A percentile compares a stretch with the other conserved stretches of the same genome.
Evolutionary conservation across 2,329 filamentous ascomycete genomes (phyloP).

Genomic region (Cytospora chrysosperma): DNA sequence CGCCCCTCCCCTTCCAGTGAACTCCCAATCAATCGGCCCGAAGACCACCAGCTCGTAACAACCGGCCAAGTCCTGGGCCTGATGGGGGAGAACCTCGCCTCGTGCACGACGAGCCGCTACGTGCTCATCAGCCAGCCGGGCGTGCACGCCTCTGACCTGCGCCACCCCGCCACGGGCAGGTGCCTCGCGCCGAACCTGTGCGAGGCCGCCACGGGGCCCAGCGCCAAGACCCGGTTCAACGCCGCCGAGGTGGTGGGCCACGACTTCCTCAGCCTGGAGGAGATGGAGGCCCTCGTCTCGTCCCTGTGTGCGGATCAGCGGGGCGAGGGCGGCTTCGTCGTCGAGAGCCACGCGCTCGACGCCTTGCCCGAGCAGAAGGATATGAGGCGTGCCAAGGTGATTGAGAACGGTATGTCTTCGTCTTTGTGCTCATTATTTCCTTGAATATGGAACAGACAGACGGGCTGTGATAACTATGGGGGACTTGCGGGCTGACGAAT

Average conservation of each 20-base stretch:
- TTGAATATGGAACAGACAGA: constrained; percentile 23
- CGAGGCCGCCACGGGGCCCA: constrained; percentile 35
- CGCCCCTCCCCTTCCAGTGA: constrained; percentile 30
- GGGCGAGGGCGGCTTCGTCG: constrained; percentile 32
- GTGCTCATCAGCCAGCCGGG: constrained; percentile 76
- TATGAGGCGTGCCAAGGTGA: constrained; percentile 46
- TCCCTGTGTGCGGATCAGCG: constrained; percentile 44
- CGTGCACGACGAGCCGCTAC: constrained; percentile 74
- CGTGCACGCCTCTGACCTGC: constrained; percentile 68
- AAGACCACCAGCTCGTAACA: constrained; percentile 48
- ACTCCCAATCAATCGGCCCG: not conserved
- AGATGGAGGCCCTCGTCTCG: constrained; percentile 45
- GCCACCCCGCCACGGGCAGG: constrained; percentile 41
- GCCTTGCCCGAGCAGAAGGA: constrained; percentile 38
- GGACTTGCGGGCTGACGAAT: constrained; percentile 15
- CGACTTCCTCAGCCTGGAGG: constrained; percentile 29
- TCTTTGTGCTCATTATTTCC: too few relatives aligned
- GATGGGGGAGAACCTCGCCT: constrained; percentile 53
- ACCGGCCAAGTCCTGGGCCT: constrained; percentile 43
- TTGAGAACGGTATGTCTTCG: constrained; percentile 46
- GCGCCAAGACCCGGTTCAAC: constrained; percentile 42
- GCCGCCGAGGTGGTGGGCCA: constrained; percentile 56
- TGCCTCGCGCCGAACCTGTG: constrained; percentile 56
- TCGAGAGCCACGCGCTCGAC: constrained; percentile 43
- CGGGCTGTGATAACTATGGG: constrained; percentile 14